A percentile compares a stretch with the other conserved stretches of the same genome.
Evolutionary conservation across 2,329 filamentous ascomycete species (phyloP).

Genomic region (Aspergillus luchuensis): DNA sequence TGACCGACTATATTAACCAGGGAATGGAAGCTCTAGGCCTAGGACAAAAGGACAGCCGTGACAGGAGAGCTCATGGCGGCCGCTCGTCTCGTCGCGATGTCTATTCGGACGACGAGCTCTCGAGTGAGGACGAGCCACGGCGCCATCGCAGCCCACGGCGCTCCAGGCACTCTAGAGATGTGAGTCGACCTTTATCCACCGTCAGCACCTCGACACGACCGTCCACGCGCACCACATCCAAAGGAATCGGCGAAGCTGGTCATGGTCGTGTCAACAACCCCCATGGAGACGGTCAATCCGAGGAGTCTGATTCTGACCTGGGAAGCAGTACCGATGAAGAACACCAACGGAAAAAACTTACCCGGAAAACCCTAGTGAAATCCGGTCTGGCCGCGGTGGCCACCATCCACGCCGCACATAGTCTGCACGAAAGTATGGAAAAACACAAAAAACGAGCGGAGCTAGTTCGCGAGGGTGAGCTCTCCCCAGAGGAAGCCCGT

Average conservation of each 20-base stretch:
- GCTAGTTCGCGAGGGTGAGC: slow-evolving; percentile 64
- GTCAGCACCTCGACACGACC: slow-evolving; percentile 26
- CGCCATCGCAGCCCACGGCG: slow-evolving; percentile 33
- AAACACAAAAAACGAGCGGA: slow-evolving; percentile 63
- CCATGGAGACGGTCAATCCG: slow-evolving; percentile 17
- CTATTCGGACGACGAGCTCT: slow-evolving; percentile 45
- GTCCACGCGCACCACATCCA: slow-evolving; percentile 25
- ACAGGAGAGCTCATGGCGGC: slow-evolving; percentile 28
- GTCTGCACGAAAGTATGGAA: slow-evolving; percentile 64
- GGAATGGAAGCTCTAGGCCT: slow-evolving; percentile 50
- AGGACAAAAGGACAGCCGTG: slow-evolving; percentile 33
- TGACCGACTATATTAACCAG: slow-evolving; percentile 48
- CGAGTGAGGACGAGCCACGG: slow-evolving; percentile 36
- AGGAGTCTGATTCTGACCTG: slow-evolving; percentile 53
- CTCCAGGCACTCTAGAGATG: slow-evolving; percentile 45
- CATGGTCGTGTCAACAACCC: slow-evolving; percentile 12
- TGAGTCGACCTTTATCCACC: slow-evolving; percentile 43
- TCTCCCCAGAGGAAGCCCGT: slow-evolving; percentile 62
- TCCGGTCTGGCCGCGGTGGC: slow-evolving; percentile 68
- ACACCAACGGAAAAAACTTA: slow-evolving; percentile 63
- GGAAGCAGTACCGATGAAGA: slow-evolving; percentile 65
- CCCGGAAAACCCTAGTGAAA: slow-evolving; percentile 66
- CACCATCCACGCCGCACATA: slow-evolving; percentile 69
- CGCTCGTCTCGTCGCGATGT: slow-evolving; percentile 36
- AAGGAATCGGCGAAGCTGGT: slow-evolving; percentile 22